Evolutionary conservation across 306 rosid genomes (phyloP).

Genomic region (Comarum palustre): DNA sequence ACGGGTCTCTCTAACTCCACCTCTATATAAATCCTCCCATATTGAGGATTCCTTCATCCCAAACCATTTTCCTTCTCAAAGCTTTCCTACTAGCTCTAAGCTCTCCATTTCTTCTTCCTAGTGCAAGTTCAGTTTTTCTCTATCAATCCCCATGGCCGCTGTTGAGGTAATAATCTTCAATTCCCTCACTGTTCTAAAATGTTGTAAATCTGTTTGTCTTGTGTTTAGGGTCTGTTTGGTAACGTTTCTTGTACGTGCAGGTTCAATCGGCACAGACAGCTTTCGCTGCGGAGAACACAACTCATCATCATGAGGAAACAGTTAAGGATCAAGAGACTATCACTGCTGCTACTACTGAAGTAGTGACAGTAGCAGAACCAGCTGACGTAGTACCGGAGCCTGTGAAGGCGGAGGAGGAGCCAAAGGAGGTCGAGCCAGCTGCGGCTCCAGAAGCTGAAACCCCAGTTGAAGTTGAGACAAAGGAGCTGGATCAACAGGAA

Average conservation of each 20-base stretch:
- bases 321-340: slow-evolving; percentile 38
- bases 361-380: slow-evolving; percentile 26
- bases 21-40: slow-evolving; percentile 18
- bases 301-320: slow-evolving; percentile 28
- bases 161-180: slow-evolving; percentile 42
- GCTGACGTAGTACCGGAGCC: slow-evolving; percentile 9
- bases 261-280: slow-evolving; percentile 56
- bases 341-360: slow-evolving; percentile 14
- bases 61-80: slow-evolving; percentile 29
- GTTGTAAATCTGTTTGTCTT: background rate
- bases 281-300: slow-evolving; percentile 38
- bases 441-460: slow-evolving; percentile 27
- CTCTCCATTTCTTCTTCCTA: slow-evolving; percentile 10
- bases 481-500: slow-evolving; percentile 17
- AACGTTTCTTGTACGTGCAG: slow-evolving; percentile 25
- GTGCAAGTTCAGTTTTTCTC: slow-evolving; percentile 13
- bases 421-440: slow-evolving; percentile 32
- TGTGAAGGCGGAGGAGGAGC: slow-evolving; percentile 22
- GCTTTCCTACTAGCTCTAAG: background rate
- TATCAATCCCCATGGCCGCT: slow-evolving; percentile 51
- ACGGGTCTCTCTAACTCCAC: background rate
- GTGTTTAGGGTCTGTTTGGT: background rate
- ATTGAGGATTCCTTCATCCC: slow-evolving; percentile 18
- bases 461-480: slow-evolving; percentile 36
- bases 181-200: background rate